Evolutionary conservation across 495 filamentous ascomycete species (phyloP).

Genomic region (Niebla homalea): DNA sequence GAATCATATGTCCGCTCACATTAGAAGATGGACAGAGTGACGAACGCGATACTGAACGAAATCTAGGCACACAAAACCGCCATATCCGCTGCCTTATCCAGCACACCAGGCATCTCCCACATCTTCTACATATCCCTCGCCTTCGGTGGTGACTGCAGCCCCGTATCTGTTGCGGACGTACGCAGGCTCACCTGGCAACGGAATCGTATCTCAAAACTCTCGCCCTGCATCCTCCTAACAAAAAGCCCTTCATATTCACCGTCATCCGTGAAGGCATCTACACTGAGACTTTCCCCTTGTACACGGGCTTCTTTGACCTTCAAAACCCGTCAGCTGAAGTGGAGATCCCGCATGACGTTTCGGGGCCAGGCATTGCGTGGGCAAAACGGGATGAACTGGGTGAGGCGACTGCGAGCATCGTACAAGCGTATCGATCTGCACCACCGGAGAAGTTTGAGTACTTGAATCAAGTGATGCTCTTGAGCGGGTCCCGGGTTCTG

Average conservation of each 20-base stretch:
- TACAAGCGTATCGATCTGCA: conserved; percentile 17
- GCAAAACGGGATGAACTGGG: conserved; percentile 38
- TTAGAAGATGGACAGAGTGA: background rate
- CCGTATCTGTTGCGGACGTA: conserved; percentile 43
- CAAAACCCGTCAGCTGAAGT: conserved; percentile 24
- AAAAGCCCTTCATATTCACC: conserved; percentile 31
- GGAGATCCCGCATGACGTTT: conserved; percentile 35
- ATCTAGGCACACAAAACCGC: conserved; percentile 32
- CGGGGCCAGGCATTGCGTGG: conserved; percentile 36
- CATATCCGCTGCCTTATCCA: conserved; percentile 42
- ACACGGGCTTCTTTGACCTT: conserved; percentile 47
- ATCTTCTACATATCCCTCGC: conserved; percentile 58
- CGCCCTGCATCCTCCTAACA: background rate
- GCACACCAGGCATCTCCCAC: conserved; percentile 37
- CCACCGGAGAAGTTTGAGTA: conserved; percentile 17
- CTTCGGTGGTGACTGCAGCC: conserved; percentile 32
- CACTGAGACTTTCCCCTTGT: conserved; percentile 54
- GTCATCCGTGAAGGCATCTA: conserved; percentile 51
- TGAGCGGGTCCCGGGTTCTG: conserved; percentile 28
- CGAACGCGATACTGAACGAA: background rate
- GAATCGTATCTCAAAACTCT: conserved; percentile 40
- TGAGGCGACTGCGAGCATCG: conserved; percentile 32
- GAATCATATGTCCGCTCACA: background rate
- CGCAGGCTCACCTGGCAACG: conserved; percentile 54
- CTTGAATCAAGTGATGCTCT: conserved; percentile 24